These are phyloP conservation scores for Eremothecium coryli DNA, from an alignment of 1,139 yeast genomes.

Conservation along the genomic window DNA sequence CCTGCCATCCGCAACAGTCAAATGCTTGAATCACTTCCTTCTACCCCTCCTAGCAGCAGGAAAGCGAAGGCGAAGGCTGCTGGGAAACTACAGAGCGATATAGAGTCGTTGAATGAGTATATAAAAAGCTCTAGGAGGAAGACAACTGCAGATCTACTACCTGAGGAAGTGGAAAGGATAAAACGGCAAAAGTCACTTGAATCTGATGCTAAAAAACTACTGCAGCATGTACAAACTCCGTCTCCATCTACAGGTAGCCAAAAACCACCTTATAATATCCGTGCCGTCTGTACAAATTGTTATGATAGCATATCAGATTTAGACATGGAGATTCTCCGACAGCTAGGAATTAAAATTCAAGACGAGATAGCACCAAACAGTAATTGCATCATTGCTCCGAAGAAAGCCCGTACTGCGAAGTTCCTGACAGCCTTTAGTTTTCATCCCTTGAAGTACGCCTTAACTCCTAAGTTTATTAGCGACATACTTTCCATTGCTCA, in stretches of 20 bases:
- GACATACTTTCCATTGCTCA: slow-evolving; percentile 35
- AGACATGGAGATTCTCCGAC: slow-evolving; percentile 32
- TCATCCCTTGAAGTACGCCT: slow-evolving; percentile 27
- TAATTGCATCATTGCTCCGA: slow-evolving; percentile 65
- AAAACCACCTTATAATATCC: slow-evolving; percentile 31
- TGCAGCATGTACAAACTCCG: slow-evolving; percentile 11
- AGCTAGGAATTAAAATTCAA: slow-evolving; percentile 37
- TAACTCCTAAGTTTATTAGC: slow-evolving; percentile 29
- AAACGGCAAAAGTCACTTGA: slow-evolving; percentile 25
- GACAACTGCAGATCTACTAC: slow-evolving; percentile 27
- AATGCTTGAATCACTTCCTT: slow-evolving; percentile 3
- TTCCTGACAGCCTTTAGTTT: slow-evolving; percentile 42
- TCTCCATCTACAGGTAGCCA: slow-evolving; percentile 8
- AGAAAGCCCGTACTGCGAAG: slow-evolving; percentile 73
- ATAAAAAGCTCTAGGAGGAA: slow-evolving; percentile 36
- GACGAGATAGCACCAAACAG: slow-evolving; percentile 36
- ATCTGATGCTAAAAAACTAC: slow-evolving; percentile 14
- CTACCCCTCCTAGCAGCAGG: slow-evolving; percentile 22
- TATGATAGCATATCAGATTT: slow-evolving; percentile 38
- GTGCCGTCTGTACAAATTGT: slow-evolving; percentile 58
- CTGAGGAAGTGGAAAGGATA: slow-evolving; percentile 28
- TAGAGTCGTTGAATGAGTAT: slow-evolving; percentile 56
- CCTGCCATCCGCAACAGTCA: not conserved
- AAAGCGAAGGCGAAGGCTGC: slow-evolving; percentile 64
- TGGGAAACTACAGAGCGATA: slow-evolving; percentile 54